A percentile compares a stretch with the other conserved stretches of the same genome.
These are phyloP conservation scores for Lasiosphaeria ovina DNA, from an alignment of 495 filamentous ascomycete species.

Conservation along the genomic window DNA sequence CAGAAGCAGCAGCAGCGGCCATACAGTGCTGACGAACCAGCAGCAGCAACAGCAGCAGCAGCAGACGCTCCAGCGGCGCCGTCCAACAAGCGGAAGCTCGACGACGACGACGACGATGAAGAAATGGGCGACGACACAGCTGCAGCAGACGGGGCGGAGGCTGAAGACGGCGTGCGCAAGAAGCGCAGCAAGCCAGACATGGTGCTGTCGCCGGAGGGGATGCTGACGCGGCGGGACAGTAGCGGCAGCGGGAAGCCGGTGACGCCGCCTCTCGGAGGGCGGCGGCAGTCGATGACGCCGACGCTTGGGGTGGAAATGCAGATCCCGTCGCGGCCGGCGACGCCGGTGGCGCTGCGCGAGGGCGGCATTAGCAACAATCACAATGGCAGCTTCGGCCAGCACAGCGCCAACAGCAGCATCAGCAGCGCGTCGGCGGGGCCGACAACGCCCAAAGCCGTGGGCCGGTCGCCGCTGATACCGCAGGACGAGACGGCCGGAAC, in stretches of 20 bases:
- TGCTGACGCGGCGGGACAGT: background rate
- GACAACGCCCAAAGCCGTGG: constrained; percentile 30
- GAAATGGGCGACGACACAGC: constrained; percentile 30
- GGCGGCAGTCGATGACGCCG: constrained; percentile 39
- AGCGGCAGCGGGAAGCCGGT: constrained; percentile 16
- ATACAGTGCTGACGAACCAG: background rate
- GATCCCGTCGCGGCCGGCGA: constrained; percentile 56
- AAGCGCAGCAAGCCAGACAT: constrained; percentile 43
- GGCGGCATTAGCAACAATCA: constrained; percentile 7
- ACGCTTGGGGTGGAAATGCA: constrained; percentile 50
- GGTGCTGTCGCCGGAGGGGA: constrained; percentile 10
- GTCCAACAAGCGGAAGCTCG: constrained; percentile 40
- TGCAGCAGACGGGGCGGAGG: constrained; percentile 4
- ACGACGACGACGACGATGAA: constrained; percentile 42
- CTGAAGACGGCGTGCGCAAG: constrained; percentile 39
- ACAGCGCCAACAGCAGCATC: constrained; percentile 5
- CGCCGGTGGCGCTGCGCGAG: constrained; percentile 37
- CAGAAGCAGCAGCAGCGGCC: constrained; percentile 2
- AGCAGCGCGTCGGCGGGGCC: constrained; percentile 20
- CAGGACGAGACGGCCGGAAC: constrained; percentile 19
- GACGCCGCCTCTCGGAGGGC: constrained; percentile 32
- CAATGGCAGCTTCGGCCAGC: constrained; percentile 9
- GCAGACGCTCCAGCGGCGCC: background rate
- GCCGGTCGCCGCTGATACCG: constrained; percentile 40
- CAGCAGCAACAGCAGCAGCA: background rate